Conservation (phyloP, 441 rosid genomes). For the Rhodomyrtus psidioides region DNA sequence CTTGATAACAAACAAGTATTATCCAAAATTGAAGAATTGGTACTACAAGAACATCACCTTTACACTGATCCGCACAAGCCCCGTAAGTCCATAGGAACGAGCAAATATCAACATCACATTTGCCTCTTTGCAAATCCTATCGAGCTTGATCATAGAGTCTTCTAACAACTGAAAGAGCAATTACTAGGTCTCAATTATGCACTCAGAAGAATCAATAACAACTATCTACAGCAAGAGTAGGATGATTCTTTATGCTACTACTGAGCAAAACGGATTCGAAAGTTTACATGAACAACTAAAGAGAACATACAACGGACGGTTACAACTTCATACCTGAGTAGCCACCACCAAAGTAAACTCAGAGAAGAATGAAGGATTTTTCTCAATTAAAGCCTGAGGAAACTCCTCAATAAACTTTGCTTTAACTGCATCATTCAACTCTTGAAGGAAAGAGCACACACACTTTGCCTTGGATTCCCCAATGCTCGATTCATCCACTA, state of each 20-base stretch:
- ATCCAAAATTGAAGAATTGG: background rate
- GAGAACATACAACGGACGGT: background rate
- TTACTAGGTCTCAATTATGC: background rate
- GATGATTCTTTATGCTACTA: background rate
- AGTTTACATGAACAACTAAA: background rate
- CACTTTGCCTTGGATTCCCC: constrained; percentile 83
- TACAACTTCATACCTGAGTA: constrained; percentile 51
- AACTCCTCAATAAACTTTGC: constrained; percentile 75
- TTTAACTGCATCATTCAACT: constrained; percentile 83
- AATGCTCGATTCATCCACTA: constrained; percentile 77
- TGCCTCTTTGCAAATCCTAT: constrained; percentile 72
- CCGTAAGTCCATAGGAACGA: constrained; percentile 92
- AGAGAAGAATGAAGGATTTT: constrained; percentile 71
- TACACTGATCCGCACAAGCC: constrained; percentile 74
- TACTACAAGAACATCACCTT: constrained; percentile 40
- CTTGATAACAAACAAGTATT: background rate
- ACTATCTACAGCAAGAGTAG: background rate
- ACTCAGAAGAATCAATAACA: background rate
- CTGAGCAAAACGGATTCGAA: background rate
- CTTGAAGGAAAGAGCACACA: constrained; percentile 83
- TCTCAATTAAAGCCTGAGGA: constrained; percentile 51
- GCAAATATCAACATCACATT: constrained; percentile 85
- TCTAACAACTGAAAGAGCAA: constrained; percentile 64
- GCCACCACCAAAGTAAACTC: constrained; percentile 90
- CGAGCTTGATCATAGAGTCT: constrained; percentile 74